A percentile compares a stretch with the other conserved stretches of the same genome.
These are phyloP conservation scores for Hymenoscyphus repandus DNA, from an alignment of 2,329 filamentous ascomycete genomes.

Conservation along the genomic window DNA sequence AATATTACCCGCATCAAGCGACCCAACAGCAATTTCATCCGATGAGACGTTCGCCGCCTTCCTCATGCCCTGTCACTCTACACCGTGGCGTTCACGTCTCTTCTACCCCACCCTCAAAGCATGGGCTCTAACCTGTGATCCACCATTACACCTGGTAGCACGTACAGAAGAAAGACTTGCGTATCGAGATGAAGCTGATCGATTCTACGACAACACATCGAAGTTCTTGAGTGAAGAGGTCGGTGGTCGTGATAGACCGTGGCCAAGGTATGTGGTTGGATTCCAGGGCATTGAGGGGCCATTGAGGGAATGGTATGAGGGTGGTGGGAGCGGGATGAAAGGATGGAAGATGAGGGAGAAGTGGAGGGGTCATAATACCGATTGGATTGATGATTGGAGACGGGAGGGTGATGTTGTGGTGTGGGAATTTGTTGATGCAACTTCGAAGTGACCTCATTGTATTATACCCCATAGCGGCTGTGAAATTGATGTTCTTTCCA, in stretches of 20 bases:
- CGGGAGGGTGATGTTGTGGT: constrained; percentile 53
- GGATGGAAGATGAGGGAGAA: constrained; percentile 41
- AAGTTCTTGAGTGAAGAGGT: constrained; percentile 45
- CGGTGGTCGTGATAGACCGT: constrained; percentile 32
- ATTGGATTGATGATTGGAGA: constrained; percentile 58
- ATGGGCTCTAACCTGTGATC: constrained; percentile 86
- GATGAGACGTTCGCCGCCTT: constrained; percentile 62
- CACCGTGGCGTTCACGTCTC: constrained; percentile 88
- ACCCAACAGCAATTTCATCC: constrained; percentile 6
- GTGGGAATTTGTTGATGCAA: constrained; percentile 41
- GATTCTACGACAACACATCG: constrained; percentile 69
- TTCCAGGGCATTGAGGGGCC: constrained; percentile 52
- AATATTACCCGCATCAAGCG: constrained; percentile 20
- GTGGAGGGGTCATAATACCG: constrained; percentile 55
- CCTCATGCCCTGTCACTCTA: constrained; percentile 93
- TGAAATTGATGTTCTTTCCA: no score
- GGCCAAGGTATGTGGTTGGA: constrained; percentile 54
- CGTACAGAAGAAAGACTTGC: constrained; percentile 52
- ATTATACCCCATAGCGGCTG: no score
- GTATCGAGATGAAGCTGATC: constrained; percentile 87
- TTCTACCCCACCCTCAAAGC: constrained; percentile 69
- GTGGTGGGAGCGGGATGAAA: constrained; percentile 31
- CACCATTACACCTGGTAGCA: constrained; percentile 65
- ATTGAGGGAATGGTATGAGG: constrained; percentile 40
- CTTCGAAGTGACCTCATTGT: background rate